Evolutionary conservation across 2,329 filamentous ascomycete genomes (phyloP), one percentile per base, ranked within the genome.

Genomic region (Sphaerulina vaccinii): DNA sequence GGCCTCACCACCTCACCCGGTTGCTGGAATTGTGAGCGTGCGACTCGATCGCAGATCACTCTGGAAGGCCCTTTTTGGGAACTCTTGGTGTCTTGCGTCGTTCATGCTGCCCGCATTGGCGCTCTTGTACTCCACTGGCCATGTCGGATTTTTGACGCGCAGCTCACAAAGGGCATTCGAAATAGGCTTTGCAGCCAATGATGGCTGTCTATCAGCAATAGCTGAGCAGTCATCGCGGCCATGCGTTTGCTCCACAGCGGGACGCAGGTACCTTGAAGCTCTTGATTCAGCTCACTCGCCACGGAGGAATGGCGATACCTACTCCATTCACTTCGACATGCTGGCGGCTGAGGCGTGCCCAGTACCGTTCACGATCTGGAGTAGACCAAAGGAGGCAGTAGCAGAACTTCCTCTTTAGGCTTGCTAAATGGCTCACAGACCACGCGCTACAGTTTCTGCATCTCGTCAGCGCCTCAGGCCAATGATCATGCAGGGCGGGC

Each of bases 401-500:
- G 18, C 42, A 45, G 7, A 45, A 36, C 33, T 36, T 18, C 43
- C 43, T 13, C 5, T n/a, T 45, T 36, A 11, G 29, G 15, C 49
- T 41, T 48, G 44, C 38, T 52, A 32, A 24, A 41, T 36, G 47
- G 53, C 44, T 27, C 46, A 44, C 47, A 38, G 52, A 38, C 43
- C 43, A 39, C 46, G 50, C 55, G 40, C 50, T 49, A 37, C 45
- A 42, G 37, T 53, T 41, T 44, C 52, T 54, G 50, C 52, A 52
- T 38, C 50, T 46, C 33, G 49, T 43, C 32, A 37, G 49, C 49
- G 49, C 47, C 50, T 29, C 37, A 56, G 56, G 57, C 60, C 60
- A 61, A 62, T 64, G 56, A 54, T 33, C 46, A 41, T 49, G 58
- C 52, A 38, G 47, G 23, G 45, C 37, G 54, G 32, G 45, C 38